These are phyloP conservation scores for Dactylonectria estremocensis DNA, from an alignment of 2,329 filamentous ascomycete genomes.

Conservation along the genomic window DNA sequence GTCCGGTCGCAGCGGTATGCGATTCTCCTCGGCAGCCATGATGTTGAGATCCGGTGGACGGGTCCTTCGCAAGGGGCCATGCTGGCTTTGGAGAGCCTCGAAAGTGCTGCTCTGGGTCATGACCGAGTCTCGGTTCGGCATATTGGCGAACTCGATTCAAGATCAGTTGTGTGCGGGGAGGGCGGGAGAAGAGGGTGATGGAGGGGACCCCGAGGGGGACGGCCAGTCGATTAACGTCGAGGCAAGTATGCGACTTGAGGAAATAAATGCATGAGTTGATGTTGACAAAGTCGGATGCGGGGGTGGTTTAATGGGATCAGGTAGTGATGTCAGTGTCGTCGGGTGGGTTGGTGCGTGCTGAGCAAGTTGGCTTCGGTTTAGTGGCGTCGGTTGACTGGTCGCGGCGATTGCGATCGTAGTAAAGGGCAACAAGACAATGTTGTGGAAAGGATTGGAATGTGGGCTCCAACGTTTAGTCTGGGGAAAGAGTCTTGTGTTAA, in stretches of 20 bases:
- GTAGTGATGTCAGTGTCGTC: constrained; percentile 17
- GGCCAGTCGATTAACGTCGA: constrained; percentile 29
- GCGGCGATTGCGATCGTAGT: neutral
- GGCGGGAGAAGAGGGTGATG: neutral
- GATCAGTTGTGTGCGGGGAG: neutral
- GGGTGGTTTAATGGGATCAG: neutral
- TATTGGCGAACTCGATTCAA: constrained; percentile 15
- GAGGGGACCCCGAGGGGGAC: constrained; percentile 25
- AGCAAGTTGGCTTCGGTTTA: constrained; percentile 6
- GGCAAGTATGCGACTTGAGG: constrained; percentile 28
- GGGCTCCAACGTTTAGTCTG: constrained; percentile 33
- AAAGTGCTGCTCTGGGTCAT: constrained; percentile 44
- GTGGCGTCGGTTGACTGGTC: neutral
- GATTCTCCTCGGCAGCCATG: constrained; percentile 51
- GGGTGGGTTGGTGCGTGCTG: constrained; percentile 7
- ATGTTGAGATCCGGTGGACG: constrained; percentile 46
- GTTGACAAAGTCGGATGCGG: neutral
- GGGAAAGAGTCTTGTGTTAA: constrained; percentile 34
- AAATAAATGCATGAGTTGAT: constrained; percentile 37
- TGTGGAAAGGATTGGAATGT: constrained; percentile 38
- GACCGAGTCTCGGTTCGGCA: constrained; percentile 47
- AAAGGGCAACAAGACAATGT: constrained; percentile 20
- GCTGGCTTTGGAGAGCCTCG: constrained; percentile 45
- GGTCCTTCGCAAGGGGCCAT: constrained; percentile 40
- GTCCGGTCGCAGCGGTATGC: constrained; percentile 60